Evolutionary conservation across 805 yeast genomes (phyloP).

Genomic region (Candida nitratophila): DNA sequence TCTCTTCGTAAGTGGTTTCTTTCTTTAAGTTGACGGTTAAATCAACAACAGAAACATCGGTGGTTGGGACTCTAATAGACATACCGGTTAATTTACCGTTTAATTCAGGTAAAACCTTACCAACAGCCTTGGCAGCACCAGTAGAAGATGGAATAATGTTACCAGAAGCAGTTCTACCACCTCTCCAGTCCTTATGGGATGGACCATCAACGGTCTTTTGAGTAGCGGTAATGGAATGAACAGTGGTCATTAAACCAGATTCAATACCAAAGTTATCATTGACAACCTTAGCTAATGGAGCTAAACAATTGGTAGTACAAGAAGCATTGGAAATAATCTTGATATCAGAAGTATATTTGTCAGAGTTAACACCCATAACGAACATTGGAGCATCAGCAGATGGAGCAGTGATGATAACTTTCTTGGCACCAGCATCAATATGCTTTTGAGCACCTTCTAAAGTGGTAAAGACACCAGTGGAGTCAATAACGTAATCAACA

Average conservation of each 20-base stretch:
- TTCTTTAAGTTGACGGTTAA: slow-evolving; percentile 77
- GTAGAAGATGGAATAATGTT: slow-evolving; percentile 94
- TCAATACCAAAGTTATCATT: slow-evolving; percentile 82
- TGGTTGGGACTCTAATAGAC: slow-evolving; percentile 91
- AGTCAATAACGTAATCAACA: slow-evolving; percentile 84
- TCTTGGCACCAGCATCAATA: slow-evolving; percentile 87
- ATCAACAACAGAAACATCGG: slow-evolving; percentile 90
- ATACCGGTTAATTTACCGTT: slow-evolving; percentile 93
- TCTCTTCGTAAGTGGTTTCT: slow-evolving; percentile 76
- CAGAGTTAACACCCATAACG: slow-evolving; percentile 85
- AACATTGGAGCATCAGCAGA: slow-evolving; percentile 93
- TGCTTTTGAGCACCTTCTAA: slow-evolving; percentile 77
- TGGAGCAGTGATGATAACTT: slow-evolving; percentile 92
- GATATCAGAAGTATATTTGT: slow-evolving; percentile 68
- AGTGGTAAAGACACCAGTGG: slow-evolving; percentile 92
- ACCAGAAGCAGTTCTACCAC: slow-evolving; percentile 95
- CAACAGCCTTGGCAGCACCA: slow-evolving; percentile 97
- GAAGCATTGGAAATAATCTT: slow-evolving; percentile 86
- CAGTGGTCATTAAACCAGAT: slow-evolving; percentile 94
- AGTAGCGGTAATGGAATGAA: slow-evolving; percentile 93
- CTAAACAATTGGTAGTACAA: slow-evolving; percentile 93
- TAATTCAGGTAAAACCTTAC: slow-evolving; percentile 86
- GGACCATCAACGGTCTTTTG: slow-evolving; percentile 97
- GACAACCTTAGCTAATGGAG: slow-evolving; percentile 87
- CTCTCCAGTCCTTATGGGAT: slow-evolving; percentile 97